Conservation (phyloP, 805 yeast species). For the Maudiozyma pseudohumilis region DNA sequence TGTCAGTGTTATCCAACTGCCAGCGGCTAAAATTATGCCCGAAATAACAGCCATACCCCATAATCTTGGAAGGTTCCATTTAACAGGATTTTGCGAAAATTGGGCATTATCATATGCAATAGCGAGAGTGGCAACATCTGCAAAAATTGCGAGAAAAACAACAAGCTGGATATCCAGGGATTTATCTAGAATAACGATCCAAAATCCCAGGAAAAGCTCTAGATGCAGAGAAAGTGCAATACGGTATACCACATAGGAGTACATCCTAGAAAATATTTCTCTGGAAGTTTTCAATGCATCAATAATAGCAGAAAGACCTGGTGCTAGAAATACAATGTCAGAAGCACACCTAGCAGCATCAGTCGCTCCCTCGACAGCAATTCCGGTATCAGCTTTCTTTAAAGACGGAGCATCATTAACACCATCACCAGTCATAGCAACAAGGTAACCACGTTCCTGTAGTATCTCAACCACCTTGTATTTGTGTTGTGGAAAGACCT, state of each 20-base stretch:
- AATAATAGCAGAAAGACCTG: constrained; percentile 90
- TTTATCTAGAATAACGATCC: constrained; percentile 89
- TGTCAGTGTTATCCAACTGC: constrained; percentile 90
- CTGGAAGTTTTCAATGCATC: constrained; percentile 91
- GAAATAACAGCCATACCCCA: constrained; percentile 92
- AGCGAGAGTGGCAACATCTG: constrained; percentile 94
- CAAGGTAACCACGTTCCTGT: constrained; percentile 92
- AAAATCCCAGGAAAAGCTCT: constrained; percentile 88
- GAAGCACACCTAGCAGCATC: constrained; percentile 97
- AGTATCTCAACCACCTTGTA: constrained; percentile 91
- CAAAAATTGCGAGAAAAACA: constrained; percentile 94
- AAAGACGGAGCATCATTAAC: constrained; percentile 96
- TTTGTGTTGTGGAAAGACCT: constrained; percentile 97
- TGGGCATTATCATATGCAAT: constrained; percentile 98
- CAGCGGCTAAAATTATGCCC: constrained; percentile 79
- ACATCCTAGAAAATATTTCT: constrained; percentile 98
- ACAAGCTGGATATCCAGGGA: constrained; percentile 81
- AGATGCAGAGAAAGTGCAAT: constrained; percentile 90
- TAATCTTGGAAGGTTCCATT: constrained; percentile 93
- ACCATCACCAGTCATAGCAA: constrained; percentile 99
- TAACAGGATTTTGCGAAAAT: constrained; percentile 82
- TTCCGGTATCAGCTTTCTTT: constrained; percentile 93
- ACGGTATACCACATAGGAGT: constrained; percentile 95
- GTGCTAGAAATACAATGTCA: constrained; percentile 90
- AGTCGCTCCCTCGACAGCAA: constrained; percentile 97